Evolutionary conservation across 148 eudicot species (phyloP).

Genomic region (Bassia scoparia): DNA sequence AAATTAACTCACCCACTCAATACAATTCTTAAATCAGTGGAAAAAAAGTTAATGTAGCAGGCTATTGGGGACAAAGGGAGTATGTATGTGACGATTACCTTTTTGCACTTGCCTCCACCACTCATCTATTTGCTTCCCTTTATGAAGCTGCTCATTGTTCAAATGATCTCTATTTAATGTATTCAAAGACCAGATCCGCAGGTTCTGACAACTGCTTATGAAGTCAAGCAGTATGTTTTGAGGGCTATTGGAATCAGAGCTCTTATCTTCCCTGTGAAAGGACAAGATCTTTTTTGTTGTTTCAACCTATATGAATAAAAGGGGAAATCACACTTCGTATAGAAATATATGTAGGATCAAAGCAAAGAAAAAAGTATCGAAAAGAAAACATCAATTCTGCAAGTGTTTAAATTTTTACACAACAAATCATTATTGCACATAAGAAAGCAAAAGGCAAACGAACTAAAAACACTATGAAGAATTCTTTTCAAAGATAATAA

Average conservation of each 20-base stretch:
- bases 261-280: constrained; percentile 83
- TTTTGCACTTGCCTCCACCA: constrained; percentile 97
- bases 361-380: constrained; percentile 9
- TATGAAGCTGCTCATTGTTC: constrained; percentile 86
- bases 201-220: constrained; percentile 88
- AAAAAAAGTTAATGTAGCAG: no score
- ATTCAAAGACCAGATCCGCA: constrained; percentile 87
- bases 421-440: background rate
- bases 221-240: constrained; percentile 86
- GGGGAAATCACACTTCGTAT: constrained; percentile 14
- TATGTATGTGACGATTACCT: constrained; percentile 40
- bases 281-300: constrained; percentile 77
- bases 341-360: background rate
- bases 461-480: background rate
- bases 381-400: background rate
- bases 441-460: background rate
- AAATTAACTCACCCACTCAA: no score
- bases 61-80: background rate
- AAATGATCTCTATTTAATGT: constrained; percentile 67
- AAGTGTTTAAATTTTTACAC: background rate
- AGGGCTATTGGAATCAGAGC: constrained; percentile 70
- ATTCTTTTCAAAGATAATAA: no score
- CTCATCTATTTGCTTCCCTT: constrained; percentile 98
- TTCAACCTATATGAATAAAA: constrained; percentile 53
- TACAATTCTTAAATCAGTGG: no score